These are phyloP conservation scores for Alternaria sp. DNA, from an alignment of 2,329 filamentous ascomycete species.

Conservation along the genomic window DNA sequence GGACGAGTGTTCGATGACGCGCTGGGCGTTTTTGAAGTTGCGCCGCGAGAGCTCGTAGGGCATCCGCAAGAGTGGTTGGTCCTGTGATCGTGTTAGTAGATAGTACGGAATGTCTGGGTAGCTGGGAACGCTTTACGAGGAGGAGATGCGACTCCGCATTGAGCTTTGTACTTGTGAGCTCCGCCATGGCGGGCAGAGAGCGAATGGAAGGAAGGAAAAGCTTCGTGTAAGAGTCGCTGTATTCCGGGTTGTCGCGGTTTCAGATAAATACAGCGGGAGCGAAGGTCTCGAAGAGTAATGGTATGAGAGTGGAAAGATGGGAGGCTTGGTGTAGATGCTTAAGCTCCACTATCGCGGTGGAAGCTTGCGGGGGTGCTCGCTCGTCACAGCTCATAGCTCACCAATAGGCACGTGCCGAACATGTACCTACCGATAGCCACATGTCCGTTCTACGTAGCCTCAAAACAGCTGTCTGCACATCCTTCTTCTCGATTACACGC, in stretches of 20 bases:
- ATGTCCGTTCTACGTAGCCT: neutral
- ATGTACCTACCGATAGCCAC: neutral
- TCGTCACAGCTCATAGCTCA: slow-evolving; percentile 29
- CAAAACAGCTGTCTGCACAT: neutral
- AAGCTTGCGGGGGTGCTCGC: slow-evolving; percentile 26
- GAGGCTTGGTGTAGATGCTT: slow-evolving; percentile 2
- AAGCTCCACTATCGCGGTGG: slow-evolving; percentile 16
- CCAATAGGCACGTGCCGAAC: slow-evolving; percentile 19
- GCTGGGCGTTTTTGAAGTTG: slow-evolving; percentile 88
- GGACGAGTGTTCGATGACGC: slow-evolving; percentile 75
- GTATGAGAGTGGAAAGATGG: neutral
- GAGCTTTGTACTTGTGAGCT: slow-evolving; percentile 66
- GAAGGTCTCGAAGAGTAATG: neutral
- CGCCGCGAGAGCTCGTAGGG: slow-evolving; percentile 92
- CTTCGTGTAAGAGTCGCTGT: neutral
- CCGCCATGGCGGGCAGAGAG: slow-evolving; percentile 47
- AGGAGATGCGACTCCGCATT: slow-evolving; percentile 78
- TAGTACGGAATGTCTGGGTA: slow-evolving; percentile 55
- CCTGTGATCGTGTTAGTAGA: slow-evolving; percentile 59
- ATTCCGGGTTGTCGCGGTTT: neutral
- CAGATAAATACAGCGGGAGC: neutral
- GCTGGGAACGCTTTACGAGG: slow-evolving; percentile 60
- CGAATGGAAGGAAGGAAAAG: neutral
- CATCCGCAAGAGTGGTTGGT: slow-evolving; percentile 91
- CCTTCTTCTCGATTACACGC: neutral